These are phyloP conservation scores for Neoboletus subvelutipes DNA, from an alignment of 768 basidiomycete species.

Conservation along the genomic window DNA sequence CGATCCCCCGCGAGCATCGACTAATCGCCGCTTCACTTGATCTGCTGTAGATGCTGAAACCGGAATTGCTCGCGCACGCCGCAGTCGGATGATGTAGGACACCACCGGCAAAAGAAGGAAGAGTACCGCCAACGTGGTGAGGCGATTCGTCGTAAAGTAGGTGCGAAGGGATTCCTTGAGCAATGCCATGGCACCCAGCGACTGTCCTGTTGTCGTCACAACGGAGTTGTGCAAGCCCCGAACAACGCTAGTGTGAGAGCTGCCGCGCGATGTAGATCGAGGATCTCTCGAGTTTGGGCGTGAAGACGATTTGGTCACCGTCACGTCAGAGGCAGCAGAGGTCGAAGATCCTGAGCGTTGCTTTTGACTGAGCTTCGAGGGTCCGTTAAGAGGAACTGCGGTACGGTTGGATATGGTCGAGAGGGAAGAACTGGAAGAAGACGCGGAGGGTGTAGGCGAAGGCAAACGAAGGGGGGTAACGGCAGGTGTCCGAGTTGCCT, in stretches of 20 bases:
- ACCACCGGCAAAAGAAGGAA: constrained; percentile 43
- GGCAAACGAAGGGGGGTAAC: constrained; percentile 34
- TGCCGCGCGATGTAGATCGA: constrained; percentile 9
- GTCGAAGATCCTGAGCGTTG: constrained; percentile 22
- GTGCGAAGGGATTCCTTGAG: constrained; percentile 49
- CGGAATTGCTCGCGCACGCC: constrained; percentile 36
- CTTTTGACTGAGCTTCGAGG: constrained; percentile 15
- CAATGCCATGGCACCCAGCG: constrained; percentile 37
- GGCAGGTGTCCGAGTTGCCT: constrained; percentile 15
- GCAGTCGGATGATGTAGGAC: constrained; percentile 51
- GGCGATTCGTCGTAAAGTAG: constrained; percentile 46
- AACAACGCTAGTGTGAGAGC: constrained; percentile 15
- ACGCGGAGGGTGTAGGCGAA: constrained; percentile 54
- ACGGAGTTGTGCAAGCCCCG: constrained; percentile 13
- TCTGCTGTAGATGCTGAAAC: constrained; percentile 47
- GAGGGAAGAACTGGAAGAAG: constrained; percentile 61
- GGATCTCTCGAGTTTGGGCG: constrained; percentile 7
- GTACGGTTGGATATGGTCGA: constrained; percentile 76
- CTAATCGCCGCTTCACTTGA: constrained; percentile 55
- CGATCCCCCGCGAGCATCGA: constrained; percentile 39
- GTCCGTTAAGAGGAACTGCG: constrained; percentile 46
- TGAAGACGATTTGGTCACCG: constrained; percentile 22
- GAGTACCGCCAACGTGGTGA: constrained; percentile 45
- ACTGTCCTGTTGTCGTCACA: constrained; percentile 16
- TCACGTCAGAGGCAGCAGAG: constrained; percentile 26